Evolutionary conservation across 164 flowering plant genomes (phyloP).

Genomic region (Kingdonia uniflora): DNA sequence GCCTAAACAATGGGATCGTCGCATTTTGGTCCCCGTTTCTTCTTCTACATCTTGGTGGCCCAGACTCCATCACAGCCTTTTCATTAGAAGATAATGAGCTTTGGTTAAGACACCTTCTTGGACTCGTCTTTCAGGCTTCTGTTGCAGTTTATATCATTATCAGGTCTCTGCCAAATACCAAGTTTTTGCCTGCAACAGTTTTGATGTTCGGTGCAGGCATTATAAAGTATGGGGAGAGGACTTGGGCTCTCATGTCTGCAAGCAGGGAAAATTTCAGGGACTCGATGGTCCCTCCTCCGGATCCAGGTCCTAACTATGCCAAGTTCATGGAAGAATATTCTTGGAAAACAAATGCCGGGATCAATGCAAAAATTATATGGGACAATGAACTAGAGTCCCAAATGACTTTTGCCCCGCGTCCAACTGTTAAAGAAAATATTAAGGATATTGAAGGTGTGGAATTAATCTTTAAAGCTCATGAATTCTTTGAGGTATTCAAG

Average conservation of each 20-base stretch:
- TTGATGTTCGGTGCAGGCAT: neutral
- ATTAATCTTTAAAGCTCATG: neutral
- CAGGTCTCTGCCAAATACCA: neutral
- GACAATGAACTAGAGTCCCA: neutral
- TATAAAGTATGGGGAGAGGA: slow-evolving; percentile 5
- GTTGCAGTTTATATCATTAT: neutral
- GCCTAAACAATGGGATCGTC: neutral
- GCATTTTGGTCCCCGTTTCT: neutral
- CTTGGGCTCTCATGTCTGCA: neutral
- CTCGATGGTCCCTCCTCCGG: neutral
- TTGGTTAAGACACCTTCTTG: neutral
- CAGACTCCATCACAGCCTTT: neutral
- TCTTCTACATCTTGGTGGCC: neutral
- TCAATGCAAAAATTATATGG: neutral
- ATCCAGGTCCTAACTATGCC: slow-evolving; percentile 4
- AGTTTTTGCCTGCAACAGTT: neutral
- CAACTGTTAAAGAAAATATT: too few relatives aligned
- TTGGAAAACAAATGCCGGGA: neutral
- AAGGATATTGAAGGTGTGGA: too few relatives aligned
- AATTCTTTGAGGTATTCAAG: neutral
- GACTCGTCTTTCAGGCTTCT: neutral
- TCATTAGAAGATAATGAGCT: neutral
- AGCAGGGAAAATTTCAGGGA: neutral
- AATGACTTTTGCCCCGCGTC: too few relatives aligned
- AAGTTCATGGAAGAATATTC: neutral